Evolutionary conservation across 345 rosid genomes (phyloP).

Genomic region (Hibiscus tridactylites): DNA sequence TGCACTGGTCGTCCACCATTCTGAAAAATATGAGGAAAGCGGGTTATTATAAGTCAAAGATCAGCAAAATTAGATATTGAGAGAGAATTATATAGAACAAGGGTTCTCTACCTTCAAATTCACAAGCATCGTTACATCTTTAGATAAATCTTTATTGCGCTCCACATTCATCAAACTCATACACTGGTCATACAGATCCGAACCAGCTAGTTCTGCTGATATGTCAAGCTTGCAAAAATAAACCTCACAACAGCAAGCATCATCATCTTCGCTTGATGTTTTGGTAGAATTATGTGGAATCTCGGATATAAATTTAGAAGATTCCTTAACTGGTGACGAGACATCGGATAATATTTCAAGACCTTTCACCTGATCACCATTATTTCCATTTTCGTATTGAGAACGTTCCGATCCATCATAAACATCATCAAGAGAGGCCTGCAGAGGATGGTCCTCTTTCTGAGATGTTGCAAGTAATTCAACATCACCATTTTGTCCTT

Average conservation of each 20-base stretch:
- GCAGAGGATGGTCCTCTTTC: constrained; percentile 52
- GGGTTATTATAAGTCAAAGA: constrained; percentile 12
- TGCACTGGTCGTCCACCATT: constrained; percentile 59
- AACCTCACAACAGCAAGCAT: constrained; percentile 22
- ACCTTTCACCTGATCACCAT: background rate
- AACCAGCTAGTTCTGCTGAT: constrained; percentile 62
- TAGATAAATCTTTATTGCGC: constrained; percentile 28
- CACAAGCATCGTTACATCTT: constrained; percentile 37
- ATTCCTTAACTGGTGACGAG: constrained; percentile 38
- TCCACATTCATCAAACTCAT: constrained; percentile 33
- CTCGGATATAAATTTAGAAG: constrained; percentile 27
- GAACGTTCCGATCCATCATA: constrained; percentile 33
- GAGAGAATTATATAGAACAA: background rate
- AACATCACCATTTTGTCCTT: constrained; percentile 62
- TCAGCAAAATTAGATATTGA: background rate
- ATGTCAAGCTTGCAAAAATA: constrained; percentile 87
- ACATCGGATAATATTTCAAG: constrained; percentile 34
- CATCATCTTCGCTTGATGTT: constrained; percentile 21
- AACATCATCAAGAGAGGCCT: constrained; percentile 41
- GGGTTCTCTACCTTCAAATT: constrained; percentile 51
- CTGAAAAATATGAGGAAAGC: constrained; percentile 31
- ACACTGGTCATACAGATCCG: constrained; percentile 47
- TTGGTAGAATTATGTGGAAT: constrained; percentile 25
- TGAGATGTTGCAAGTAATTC: constrained; percentile 46
- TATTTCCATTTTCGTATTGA: constrained; percentile 32